Evolutionary conservation across 1,284 basidiomycete genomes (phyloP).

Genomic region (Pseudozyma tsukubaensis): DNA sequence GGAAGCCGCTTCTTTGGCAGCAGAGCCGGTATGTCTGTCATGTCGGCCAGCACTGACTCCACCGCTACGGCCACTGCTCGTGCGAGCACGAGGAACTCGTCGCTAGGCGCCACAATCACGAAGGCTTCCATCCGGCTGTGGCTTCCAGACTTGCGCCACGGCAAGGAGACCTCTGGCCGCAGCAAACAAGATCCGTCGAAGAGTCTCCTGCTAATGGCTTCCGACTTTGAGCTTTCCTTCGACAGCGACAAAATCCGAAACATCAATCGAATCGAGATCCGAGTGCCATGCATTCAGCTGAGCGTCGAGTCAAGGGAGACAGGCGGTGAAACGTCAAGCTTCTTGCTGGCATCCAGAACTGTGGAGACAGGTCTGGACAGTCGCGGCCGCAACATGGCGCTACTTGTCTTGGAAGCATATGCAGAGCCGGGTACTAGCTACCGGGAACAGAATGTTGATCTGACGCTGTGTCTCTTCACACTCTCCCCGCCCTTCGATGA

Average conservation of each 20-base stretch:
- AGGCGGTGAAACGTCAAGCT: conserved; percentile 16
- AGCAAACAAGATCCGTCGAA: conserved; percentile 4
- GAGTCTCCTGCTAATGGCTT: conserved; percentile 28
- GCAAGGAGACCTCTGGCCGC: neutral
- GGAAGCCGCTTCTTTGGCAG: conserved; percentile 59
- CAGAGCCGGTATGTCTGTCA: conserved; percentile 42
- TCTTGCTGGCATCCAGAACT: conserved; percentile 29
- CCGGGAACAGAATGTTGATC: conserved; percentile 80
- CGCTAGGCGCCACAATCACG: conserved; percentile 26
- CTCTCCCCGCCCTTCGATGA: conserved; percentile 77
- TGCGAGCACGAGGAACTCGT: conserved; percentile 18
- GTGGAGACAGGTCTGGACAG: conserved; percentile 29
- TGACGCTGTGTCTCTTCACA: conserved; percentile 77
- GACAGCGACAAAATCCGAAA: conserved; percentile 42
- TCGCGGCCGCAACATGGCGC: conserved; percentile 71
- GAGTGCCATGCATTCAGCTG: conserved; percentile 32
- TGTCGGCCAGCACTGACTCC: conserved; percentile 51
- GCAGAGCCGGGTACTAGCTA: conserved; percentile 76
- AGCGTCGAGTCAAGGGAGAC: conserved; percentile 17
- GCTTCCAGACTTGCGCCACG: conserved; percentile 14
- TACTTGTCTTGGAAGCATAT: conserved; percentile 78
- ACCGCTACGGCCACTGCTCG: conserved; percentile 37
- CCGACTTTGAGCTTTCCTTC: conserved; percentile 33
- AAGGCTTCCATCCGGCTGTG: conserved; percentile 37
- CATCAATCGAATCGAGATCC: conserved; percentile 29